These are phyloP conservation scores for Paxillus rubicundulus DNA, from an alignment of 768 basidiomycete genomes.

Conservation along the genomic window DNA sequence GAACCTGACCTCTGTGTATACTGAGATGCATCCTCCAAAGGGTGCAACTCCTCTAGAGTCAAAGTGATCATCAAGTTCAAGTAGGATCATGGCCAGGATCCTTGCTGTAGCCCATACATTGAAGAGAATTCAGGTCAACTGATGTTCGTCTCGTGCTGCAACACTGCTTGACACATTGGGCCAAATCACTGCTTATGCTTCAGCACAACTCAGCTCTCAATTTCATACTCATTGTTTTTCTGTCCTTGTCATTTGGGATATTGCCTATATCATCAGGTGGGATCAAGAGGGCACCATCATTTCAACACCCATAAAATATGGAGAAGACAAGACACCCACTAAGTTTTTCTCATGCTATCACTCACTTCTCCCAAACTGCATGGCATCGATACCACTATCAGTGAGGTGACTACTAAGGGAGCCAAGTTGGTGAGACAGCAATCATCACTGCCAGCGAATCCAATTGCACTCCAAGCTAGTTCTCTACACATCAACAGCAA, in stretches of 20 bases:
- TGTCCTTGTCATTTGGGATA: constrained; percentile 7
- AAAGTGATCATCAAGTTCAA: constrained; percentile 6
- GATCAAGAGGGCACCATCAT: constrained; percentile 12
- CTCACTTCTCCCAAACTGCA: too few species aligned
- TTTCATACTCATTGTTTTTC: constrained; percentile 14
- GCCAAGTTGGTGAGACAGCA: too few species aligned
- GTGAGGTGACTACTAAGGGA: too few species aligned
- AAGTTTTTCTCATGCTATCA: too few species aligned
- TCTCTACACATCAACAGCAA: too few species aligned
- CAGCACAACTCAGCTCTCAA: constrained; percentile 17
- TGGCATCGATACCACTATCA: too few species aligned
- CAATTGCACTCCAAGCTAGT: too few species aligned
- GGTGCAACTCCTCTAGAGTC: background rate
- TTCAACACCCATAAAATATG: background rate
- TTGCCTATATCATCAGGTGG: constrained; percentile 12
- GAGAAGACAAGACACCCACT: too few species aligned
- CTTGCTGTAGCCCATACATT: background rate
- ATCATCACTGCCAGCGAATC: too few species aligned
- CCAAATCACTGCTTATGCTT: constrained; percentile 17
- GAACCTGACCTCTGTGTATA: constrained; percentile 2
- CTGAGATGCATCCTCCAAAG: background rate
- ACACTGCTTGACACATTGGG: constrained; percentile 8
- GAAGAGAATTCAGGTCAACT: too few species aligned
- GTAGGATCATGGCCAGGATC: background rate
- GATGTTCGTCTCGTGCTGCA: too few species aligned